Conservation (phyloP, 2,329 filamentous ascomycete genomes). For the Coniochaeta pulveracea region DNA sequence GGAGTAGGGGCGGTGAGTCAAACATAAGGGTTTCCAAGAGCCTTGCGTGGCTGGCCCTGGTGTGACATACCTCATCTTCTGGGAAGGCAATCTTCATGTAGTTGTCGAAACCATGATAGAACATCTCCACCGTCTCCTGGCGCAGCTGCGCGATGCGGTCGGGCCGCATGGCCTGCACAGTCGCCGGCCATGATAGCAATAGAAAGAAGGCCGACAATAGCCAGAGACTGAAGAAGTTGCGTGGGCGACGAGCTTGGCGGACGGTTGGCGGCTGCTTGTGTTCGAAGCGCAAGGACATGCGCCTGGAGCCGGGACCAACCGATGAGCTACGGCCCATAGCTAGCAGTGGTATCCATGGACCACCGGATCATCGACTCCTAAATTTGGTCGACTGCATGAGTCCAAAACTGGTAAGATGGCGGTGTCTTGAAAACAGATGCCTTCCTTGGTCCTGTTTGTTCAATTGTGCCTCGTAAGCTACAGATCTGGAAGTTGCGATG, state of each 20-base stretch:
- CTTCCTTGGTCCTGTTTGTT: no score
- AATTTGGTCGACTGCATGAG: slow-evolving; percentile 21
- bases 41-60: background rate
- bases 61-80: slow-evolving; percentile 63
- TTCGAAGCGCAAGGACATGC: slow-evolving; percentile 4
- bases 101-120: slow-evolving; percentile 93
- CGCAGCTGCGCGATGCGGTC: slow-evolving; percentile 43
- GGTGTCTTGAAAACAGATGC: no score
- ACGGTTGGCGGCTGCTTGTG: background rate
- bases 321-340: slow-evolving; percentile 16
- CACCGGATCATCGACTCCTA: slow-evolving; percentile 24
- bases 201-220: slow-evolving; percentile 14
- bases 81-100: slow-evolving; percentile 93
- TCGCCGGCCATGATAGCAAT: slow-evolving; percentile 27
- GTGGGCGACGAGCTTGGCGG: background rate
- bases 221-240: slow-evolving; percentile 10
- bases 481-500: slow-evolving; percentile 2
- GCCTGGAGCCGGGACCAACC: slow-evolving; percentile 6
- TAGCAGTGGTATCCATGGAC: slow-evolving; percentile 22
- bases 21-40: no score
- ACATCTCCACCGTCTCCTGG: slow-evolving; percentile 62
- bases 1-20: background rate
- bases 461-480: no score
- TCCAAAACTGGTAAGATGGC: no score
- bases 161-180: slow-evolving; percentile 39